Base-by-base conservation (phyloP, 192 early-diverging fungal species). In the Coemansia sp. region DNA sequence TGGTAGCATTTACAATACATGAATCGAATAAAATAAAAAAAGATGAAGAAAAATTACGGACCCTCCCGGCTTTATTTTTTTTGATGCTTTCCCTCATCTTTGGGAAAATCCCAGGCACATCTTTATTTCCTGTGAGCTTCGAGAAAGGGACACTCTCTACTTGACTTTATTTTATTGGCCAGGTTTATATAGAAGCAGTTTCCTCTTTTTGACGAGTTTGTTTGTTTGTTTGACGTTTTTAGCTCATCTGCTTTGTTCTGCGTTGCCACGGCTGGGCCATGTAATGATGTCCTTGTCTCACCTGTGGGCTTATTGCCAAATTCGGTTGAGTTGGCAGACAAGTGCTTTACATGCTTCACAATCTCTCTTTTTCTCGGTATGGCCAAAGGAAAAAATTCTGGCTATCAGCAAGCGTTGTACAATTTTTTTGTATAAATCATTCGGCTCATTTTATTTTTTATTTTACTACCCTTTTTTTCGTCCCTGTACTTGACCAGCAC, bases 351-450 rank as follows among this genome's bases (percentile, higher is more conserved):
- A 48, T 12, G 8, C 17, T 48, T 48, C 17, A 15, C 45, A 48
- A 3, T 3, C 17, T 48, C 45, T 48, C 45, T 3, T 48, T 12
- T 48, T 5, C 14, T 48, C 45, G 45, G 5, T 48, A 48, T 48
- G 45, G 45, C 45, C 9, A 48, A 48, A 48, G 3, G 8, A 48
- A 56, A 34, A 56, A 56, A 8, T 22, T 8, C 33, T 56, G 18
- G 18, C 12, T 34, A 33, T 56, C 15, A 5, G 22, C 6, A 14
- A 56, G 3, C 28, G 22, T 28, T 34, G 54, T 56, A 33, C 22
- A 56, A 8, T 28, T 34, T 56, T 22, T 56, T 56, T 56, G 5
- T 56, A 28, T 56, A 56, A 56, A 34, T 56, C 20, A 56, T 33
- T 56, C 54, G 33, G 28, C 20, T 22, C 28, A 14, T 56, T 22